Evolutionary conservation across 345 rosid genomes (phyloP), one percentile per base, ranked within the genome.

Genomic region (Erucastrum elatum): DNA sequence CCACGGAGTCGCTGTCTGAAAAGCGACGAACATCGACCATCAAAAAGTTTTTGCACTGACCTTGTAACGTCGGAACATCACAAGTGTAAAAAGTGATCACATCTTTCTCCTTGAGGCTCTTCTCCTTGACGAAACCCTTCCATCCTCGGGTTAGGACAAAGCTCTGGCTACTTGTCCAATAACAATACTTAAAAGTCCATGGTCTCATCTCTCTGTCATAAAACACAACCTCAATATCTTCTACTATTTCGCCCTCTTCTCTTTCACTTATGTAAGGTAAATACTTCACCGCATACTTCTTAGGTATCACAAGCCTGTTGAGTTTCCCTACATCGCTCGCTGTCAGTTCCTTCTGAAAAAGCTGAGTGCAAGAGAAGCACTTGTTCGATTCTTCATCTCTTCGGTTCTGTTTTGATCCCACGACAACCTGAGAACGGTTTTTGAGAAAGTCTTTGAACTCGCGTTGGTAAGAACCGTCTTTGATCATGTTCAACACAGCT

Each of bases 281-380:
- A 78, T 83, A 84, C 82, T 83, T 87, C 0, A 83, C 71, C 0
- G 97, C 97, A 58, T 46, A 80, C 80, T 80, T 91, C 70, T 91
- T 91, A 0, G 93, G 97, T 65, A 91, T 88, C 25, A 94, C 98
- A 35, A 94, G 86, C 75, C 97, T 84, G 27, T 94, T 94, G 3
- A 94, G 94, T 71, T 87, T 89, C 8, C 98, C 93, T 1, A 93
- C 98, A 66, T 93, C 97, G 13, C 97, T 93, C 0, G 90, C 90
- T 3, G 97, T 91, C 6, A 93, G 80, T 70, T 87, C 87, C 80
- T 93, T 93, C 31, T 81, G 85, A 68, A 93, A 93, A 1, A 91
- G 82, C 37, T 77, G 25, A 0, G 21, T 44, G 12, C 37, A 7
- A 0, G 25, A 8, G 56, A 17, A 61, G 15, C 62, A 60, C 26